Evolutionary conservation across 768 basidiomycete species (phyloP).

Genomic region (Tricholoma sp.): DNA sequence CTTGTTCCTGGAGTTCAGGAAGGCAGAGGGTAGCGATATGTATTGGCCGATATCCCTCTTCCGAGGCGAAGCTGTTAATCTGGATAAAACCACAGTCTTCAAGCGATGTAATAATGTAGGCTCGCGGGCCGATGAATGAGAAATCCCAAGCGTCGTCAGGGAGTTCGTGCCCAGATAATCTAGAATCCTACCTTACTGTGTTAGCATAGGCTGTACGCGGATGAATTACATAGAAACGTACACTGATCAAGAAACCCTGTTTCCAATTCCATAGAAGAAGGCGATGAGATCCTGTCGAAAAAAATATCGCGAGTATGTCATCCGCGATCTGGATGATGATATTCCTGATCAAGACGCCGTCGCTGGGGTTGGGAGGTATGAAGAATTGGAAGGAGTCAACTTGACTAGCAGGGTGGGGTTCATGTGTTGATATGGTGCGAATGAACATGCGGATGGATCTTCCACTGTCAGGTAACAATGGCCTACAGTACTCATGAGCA

Average conservation of each 20-base stretch:
- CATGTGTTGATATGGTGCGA: conserved; percentile 37
- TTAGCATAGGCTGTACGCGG: not conserved
- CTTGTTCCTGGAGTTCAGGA: conserved; percentile 10
- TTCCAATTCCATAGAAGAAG: conserved; percentile 21
- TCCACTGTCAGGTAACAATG: conserved; percentile 1
- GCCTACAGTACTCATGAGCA: conserved; percentile 1
- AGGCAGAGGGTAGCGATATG: conserved; percentile 11
- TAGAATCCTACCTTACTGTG: conserved; percentile 2
- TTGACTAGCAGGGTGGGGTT: conserved; percentile 37
- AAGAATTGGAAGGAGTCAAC: conserved; percentile 20
- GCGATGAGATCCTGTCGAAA: conserved; percentile 22
- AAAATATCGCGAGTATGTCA: conserved; percentile 48
- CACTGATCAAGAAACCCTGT: conserved; percentile 12
- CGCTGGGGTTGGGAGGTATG: conserved; percentile 17
- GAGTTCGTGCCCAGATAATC: conserved; percentile 10
- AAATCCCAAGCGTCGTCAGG: conserved; percentile 35
- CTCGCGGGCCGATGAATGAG: conserved; percentile 39
- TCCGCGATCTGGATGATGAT: conserved; percentile 47
- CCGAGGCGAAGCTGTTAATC: conserved; percentile 34
- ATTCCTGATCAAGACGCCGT: conserved; percentile 16
- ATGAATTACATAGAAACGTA: not conserved
- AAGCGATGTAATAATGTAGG: conserved; percentile 36
- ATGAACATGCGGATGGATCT: conserved; percentile 29
- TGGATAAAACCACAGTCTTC: conserved; percentile 30
- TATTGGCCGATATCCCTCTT: not conserved